These are phyloP conservation scores for Gentiana straminea DNA, from an alignment of 257 asterid species.

Conservation along the genomic window DNA sequence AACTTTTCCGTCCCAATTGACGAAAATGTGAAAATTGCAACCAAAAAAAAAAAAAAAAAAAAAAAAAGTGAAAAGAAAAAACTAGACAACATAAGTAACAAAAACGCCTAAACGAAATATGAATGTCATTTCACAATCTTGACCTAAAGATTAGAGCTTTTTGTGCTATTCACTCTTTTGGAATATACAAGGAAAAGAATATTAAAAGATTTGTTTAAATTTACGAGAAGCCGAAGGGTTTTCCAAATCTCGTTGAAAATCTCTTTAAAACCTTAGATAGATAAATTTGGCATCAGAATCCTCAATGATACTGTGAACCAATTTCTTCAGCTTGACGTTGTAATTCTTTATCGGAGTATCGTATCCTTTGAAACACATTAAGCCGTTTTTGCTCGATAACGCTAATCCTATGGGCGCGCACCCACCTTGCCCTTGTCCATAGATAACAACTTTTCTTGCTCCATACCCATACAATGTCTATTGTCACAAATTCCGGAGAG, in stretches of 20 bases:
- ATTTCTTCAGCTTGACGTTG: constrained; percentile 35
- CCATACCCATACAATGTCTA: constrained; percentile 16
- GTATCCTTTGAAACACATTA: constrained; percentile 45
- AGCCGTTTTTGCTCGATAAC: constrained; percentile 43
- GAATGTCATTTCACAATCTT: too few species aligned
- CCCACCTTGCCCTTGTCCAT: constrained; percentile 64
- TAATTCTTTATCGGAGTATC: constrained; percentile 47
- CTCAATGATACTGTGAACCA: constrained; percentile 46
- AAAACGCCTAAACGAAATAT: too few species aligned
- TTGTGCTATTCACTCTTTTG: too few species aligned
- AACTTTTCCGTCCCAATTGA: too few species aligned
- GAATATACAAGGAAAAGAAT: too few species aligned
- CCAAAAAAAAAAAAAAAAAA: too few species aligned
- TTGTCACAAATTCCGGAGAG: too few species aligned
- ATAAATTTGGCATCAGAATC: constrained; percentile 23
- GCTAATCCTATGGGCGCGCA: constrained; percentile 79
- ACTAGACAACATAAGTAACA: too few species aligned
- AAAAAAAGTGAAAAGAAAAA: too few species aligned
- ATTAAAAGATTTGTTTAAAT: background rate
- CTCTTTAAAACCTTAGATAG: constrained; percentile 45
- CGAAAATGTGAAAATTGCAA: too few species aligned
- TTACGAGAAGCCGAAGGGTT: constrained; percentile 57
- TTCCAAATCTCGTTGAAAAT: constrained; percentile 52
- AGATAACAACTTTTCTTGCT: constrained; percentile 50
- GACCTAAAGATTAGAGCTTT: too few species aligned